Evolutionary conservation across 164 flowering plant species (phyloP), one percentile per base, ranked within the genome.

Genomic region (Cinnamomum chago): DNA sequence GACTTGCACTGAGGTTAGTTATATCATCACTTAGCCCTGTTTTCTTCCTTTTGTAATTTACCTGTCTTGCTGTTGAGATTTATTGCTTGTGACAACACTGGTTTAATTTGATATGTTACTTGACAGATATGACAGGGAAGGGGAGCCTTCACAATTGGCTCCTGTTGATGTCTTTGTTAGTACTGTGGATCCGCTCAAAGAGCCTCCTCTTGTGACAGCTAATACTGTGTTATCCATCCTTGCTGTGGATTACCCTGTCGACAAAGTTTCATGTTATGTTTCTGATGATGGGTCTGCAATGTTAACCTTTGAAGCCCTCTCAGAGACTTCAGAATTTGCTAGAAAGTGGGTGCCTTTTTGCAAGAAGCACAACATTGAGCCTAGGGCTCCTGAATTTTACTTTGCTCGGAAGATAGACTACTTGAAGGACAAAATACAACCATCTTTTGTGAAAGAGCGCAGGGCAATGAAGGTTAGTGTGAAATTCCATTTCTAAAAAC

Each of bases 361-460:
- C 86, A 93, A 93, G 83, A 93, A 87, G 81, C 90, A 88, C 79
- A 84, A 65, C 75, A 88, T 94, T 77, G 98, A 94, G 78, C 98
- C 98, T 58, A 88, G 98, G 30, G 98, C 98, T 70, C 98, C 98
- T 14, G 98, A 93, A 76, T 93, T 89, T 89, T 93, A 93, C 80
- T 93, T 93, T 73, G 76, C 92, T 3, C 88, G 86, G 80, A 93
- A 92, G 79, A 87, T 93, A 70, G 97, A 93, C 75, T 93, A 93
- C 83, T 77, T 93, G 79, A 93, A 90, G 79, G 92, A 90, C 80
- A 93, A 89, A 82, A 92, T 93, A 74, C 93, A 92, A 47, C 84
- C 98, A 66, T 86, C 94, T 47, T 94, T 94, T 79, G 95, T 94
- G 27, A 92, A 90, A 81, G 98, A 92, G 67, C 94, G 98, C 24